Base-by-base conservation (phyloP, 305 asterid species). In the Nicotiana rustica region DNA sequence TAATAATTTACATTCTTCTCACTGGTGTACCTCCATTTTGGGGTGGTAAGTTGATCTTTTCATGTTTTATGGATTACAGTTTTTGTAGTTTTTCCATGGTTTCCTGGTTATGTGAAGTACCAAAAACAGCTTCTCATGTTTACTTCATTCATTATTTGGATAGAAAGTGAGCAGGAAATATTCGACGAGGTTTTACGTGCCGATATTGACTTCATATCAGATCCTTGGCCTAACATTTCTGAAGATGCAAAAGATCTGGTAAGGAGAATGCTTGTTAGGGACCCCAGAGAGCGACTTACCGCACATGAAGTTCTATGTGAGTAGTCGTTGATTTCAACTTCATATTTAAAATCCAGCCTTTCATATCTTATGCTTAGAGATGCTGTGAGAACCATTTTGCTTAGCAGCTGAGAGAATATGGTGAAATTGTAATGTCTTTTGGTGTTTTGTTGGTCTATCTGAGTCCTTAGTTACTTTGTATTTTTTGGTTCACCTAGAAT, bases 241-340 rank as follows among this genome's bases (percentile, higher is more conserved):
- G 89, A 85, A 5, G 87, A 90, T 68, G 95, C 93, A 1, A 92
- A 92, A 85, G 94, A 91, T 88, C 78, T 92, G 9, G 92, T 91
- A 5, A 89, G 81, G 87, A 86, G 78, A 70, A 92, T 92, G 94
- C 91, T 92, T 19, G 84, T 81, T 64, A 82, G 91, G 83, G 95
- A 92, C 77, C 94, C 97, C 12, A 85, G 18, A 82, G 83, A 82
- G 83, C 82, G 97, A 79, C 79, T 91, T 60, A 91, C 93, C 1
- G 93, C 92, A 82, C 91, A 89, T 88, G 91, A 92, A 87, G 94
- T 90, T 87, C 94, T 91, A 79, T 89, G 97, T 92, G 86, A 89
- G 97, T 90, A 56, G 38, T 77, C 52, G 56, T 19, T 79, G 82
- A 29, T 80, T 80, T 67, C 33, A 41, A 41, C 33, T 80, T 15